Conservation (phyloP, 495 filamentous ascomycete species). For the Amniculicola lignicola region DNA sequence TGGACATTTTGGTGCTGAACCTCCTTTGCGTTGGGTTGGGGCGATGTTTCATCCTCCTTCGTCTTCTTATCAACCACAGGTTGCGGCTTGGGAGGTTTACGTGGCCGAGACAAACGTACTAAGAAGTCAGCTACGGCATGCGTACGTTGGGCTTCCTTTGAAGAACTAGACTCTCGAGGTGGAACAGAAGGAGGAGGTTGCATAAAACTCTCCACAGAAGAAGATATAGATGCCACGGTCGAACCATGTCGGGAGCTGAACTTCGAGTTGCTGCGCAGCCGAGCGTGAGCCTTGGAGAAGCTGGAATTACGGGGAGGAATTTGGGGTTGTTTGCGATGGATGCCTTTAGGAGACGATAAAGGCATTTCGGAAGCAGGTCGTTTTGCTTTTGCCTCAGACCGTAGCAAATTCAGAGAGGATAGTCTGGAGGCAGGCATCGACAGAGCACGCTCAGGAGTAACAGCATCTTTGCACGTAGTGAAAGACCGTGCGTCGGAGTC, state of each 20-base stretch:
- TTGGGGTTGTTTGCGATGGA: constrained; percentile 4
- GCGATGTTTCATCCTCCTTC: constrained; percentile 5
- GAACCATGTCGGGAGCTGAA: constrained; percentile 12
- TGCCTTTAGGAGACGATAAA: not conserved
- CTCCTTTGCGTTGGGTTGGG: not conserved
- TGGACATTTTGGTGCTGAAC: not conserved
- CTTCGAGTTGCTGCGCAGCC: constrained; percentile 12
- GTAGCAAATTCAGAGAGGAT: not conserved
- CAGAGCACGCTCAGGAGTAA: constrained; percentile 24
- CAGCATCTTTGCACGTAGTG: constrained; percentile 21
- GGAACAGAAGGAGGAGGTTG: constrained; percentile 22
- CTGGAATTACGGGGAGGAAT: constrained; percentile 17
- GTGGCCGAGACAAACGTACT: constrained; percentile 16
- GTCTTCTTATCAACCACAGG: constrained; percentile 2
- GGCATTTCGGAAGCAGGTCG: constrained; percentile 17
- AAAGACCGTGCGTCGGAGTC: constrained; percentile 25
- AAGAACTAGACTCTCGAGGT: constrained; percentile 27
- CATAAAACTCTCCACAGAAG: not conserved
- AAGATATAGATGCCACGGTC: constrained; percentile 10
- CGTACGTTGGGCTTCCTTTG: constrained; percentile 28
- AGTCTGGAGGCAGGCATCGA: constrained; percentile 15
- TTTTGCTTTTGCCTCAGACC: constrained; percentile 1
- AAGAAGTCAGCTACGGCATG: constrained; percentile 30
- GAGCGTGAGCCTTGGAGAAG: constrained; percentile 6
- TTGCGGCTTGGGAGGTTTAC: not conserved